Evolutionary conservation across 2,329 filamentous ascomycete species (phyloP).

Genomic region (Arachnopeziza araneosa): DNA sequence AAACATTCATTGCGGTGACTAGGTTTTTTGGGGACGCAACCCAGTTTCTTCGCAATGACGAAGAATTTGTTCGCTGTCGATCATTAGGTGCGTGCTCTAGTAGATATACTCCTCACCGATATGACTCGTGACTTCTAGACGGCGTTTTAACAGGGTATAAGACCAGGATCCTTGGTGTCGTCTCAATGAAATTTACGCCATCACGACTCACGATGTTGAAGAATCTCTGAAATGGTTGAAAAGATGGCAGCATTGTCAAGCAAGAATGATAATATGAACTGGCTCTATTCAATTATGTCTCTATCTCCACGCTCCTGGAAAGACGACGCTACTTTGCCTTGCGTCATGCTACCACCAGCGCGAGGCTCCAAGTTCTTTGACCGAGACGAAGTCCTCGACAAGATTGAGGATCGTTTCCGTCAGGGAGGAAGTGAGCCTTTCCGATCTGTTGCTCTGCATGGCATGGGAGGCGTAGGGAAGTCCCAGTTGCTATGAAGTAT

Average conservation of each 20-base stretch:
- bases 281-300: neutral
- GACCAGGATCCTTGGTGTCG: neutral
- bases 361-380: neutral
- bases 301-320: neutral
- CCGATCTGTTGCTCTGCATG: slow-evolving; percentile 7
- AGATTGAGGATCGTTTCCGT: neutral
- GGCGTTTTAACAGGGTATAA: neutral
- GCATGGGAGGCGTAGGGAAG: slow-evolving; percentile 17
- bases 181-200: neutral
- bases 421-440: neutral
- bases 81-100: neutral
- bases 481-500: slow-evolving; percentile 12
- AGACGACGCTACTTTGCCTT: neutral
- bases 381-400: neutral
- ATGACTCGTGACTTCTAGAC: too few relatives aligned
- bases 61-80: neutral
- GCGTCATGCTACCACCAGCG: neutral
- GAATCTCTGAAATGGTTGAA: neutral
- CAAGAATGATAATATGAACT: neutral
- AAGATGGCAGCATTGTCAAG: neutral
- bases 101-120: too few relatives aligned
- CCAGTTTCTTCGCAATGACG: neutral
- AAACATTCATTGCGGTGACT: neutral
- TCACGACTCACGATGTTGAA: neutral
- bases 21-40: neutral